These are phyloP conservation scores for Psilocybe subaeruginosa DNA, from an alignment of 768 basidiomycete species.

Conservation along the genomic window DNA sequence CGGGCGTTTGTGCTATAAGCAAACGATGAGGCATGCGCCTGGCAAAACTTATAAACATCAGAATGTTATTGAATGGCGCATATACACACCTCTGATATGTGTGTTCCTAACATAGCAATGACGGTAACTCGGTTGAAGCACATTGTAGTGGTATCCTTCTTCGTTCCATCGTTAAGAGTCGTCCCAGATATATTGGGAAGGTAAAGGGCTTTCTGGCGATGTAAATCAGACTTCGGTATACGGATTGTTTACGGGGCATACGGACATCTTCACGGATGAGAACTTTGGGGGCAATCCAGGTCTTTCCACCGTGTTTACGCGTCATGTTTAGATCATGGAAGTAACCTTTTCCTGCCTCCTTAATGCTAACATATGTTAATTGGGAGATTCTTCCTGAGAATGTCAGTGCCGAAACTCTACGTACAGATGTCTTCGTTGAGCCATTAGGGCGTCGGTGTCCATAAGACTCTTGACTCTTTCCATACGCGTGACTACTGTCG, in stretches of 20 bases:
- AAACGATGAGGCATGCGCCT: conserved; percentile 85
- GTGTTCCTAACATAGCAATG: conserved; percentile 81
- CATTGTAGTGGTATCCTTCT: conserved; percentile 77
- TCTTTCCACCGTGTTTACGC: conserved; percentile 85
- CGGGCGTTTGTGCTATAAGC: conserved; percentile 54
- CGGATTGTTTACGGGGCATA: background rate
- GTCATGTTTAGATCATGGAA: conserved; percentile 85
- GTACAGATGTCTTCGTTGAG: conserved; percentile 68
- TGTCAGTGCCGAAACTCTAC: conserved; percentile 18
- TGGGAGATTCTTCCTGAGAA: background rate
- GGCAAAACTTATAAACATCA: conserved; percentile 3
- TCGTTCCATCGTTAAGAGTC: conserved; percentile 54
- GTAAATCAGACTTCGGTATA: conserved; percentile 1
- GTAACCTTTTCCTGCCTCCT: conserved; percentile 75
- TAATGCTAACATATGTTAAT: conserved; percentile 37
- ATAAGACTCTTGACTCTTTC: conserved; percentile 70
- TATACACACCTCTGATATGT: conserved; percentile 79
- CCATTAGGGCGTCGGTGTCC: conserved; percentile 70
- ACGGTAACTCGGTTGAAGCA: conserved; percentile 78
- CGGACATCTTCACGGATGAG: conserved; percentile 91
- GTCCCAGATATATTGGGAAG: conserved; percentile 86
- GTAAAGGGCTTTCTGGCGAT: conserved; percentile 81
- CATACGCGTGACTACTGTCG: conserved; percentile 57
- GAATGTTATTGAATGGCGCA: background rate
- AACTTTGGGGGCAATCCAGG: conserved; percentile 89